Conservation (phyloP, 208 protist genomes). For the Leishmania guyanensis region DNA sequence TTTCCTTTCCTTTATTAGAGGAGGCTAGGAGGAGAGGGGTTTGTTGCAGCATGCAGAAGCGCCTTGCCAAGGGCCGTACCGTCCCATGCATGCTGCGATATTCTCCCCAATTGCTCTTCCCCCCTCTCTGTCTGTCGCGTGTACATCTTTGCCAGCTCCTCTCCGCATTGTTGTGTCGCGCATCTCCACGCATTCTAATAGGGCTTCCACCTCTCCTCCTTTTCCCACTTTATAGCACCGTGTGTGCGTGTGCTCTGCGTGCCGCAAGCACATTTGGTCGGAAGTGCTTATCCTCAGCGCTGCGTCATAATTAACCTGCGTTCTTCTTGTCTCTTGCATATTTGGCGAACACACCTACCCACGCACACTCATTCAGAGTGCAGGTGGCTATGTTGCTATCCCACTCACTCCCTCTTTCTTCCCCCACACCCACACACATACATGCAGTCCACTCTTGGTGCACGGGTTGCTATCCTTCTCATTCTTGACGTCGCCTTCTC, state of each 20-base stretch:
- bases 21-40: no score
- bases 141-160: neutral
- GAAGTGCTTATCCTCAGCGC: neutral
- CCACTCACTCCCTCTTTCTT: no score
- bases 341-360: neutral
- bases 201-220: neutral
- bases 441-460: neutral
- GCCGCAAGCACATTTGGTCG: neutral
- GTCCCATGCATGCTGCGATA: neutral
- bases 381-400: neutral
- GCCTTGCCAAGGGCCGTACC: neutral
- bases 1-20: no score
- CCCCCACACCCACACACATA: neutral
- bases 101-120: neutral
- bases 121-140: neutral
- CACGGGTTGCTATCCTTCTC: neutral
- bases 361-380: neutral
- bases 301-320: slow-evolving; percentile 3
- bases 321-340: neutral
- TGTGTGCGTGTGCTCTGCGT: neutral
- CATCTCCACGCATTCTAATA: neutral
- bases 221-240: neutral
- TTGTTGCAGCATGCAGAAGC: neutral
- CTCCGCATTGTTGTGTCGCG: neutral
- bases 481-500: neutral